These are phyloP conservation scores for Fulvia fulva DNA, from an alignment of 2,329 filamentous ascomycete species.

Conservation along the genomic window DNA sequence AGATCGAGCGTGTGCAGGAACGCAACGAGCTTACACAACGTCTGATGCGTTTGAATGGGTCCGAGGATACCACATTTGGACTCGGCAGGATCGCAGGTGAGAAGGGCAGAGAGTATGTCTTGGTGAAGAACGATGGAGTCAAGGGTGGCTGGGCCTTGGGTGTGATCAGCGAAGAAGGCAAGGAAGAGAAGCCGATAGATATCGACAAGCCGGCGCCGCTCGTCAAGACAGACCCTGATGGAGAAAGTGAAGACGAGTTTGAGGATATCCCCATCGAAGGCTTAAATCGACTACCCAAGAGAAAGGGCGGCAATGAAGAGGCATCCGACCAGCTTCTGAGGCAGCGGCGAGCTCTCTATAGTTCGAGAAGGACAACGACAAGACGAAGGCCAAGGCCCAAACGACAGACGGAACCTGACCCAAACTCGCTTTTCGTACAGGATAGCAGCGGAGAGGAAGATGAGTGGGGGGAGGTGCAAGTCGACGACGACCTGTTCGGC, in stretches of 20 bases:
- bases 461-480: constrained; percentile 40
- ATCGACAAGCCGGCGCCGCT: constrained; percentile 63
- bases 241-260: constrained; percentile 69
- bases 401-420: constrained; percentile 30
- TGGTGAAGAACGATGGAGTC: constrained; percentile 91
- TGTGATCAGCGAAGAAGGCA: constrained; percentile 81
- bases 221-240: constrained; percentile 51
- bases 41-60: constrained; percentile 87
- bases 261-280: constrained; percentile 92
- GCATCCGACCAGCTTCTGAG: constrained; percentile 35
- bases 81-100: constrained; percentile 74
- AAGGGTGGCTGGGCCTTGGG: constrained; percentile 95
- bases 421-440: constrained; percentile 56
- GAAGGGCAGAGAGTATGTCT: constrained; percentile 85
- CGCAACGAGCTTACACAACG: constrained; percentile 92
- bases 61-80: constrained; percentile 66
- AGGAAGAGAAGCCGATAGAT: constrained; percentile 85
- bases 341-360: constrained; percentile 47
- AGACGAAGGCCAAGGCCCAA: constrained; percentile 21
- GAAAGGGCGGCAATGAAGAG: constrained; percentile 31
- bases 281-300: constrained; percentile 74
- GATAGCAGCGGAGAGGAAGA: constrained; percentile 34
- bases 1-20: constrained; percentile 90
- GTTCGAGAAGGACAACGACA: constrained; percentile 36
- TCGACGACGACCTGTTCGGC: constrained; percentile 56